Percentiles rank a stretch among this genome's conserved stretches.
phyloP scores from a whole-genome alignment of 768 basidiomycete genomes.

The Hypsizygus marmoreus region DNA sequence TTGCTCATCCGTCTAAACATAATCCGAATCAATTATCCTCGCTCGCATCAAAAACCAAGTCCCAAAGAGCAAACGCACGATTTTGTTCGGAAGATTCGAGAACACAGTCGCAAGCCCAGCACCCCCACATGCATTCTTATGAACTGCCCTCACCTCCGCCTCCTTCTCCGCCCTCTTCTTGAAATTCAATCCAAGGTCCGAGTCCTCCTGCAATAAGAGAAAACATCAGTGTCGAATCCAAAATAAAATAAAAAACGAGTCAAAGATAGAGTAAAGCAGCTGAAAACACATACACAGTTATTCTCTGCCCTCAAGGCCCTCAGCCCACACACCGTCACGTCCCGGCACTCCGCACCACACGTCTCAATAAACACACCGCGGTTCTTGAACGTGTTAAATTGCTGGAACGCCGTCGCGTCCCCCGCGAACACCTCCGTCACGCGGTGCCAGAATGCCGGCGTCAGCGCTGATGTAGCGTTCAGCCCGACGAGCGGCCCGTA shows the following conservation, averaged over 20 bases:
- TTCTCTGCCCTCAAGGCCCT: constrained; percentile 43
- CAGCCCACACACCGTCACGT: constrained; percentile 46
- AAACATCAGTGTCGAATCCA: too few species aligned
- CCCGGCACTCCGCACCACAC: constrained; percentile 28
- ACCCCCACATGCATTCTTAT: constrained; percentile 32
- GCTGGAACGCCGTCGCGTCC: constrained; percentile 46
- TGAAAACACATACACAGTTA: constrained; percentile 38
- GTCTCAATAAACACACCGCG: too few species aligned
- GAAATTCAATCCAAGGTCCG: constrained; percentile 27
- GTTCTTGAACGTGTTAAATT: constrained; percentile 46
- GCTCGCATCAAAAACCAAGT: not conserved
- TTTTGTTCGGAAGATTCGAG: constrained; percentile 13
- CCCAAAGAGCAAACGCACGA: constrained; percentile 2
- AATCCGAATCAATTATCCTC: too few species aligned
- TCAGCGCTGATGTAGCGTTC: constrained; percentile 38
- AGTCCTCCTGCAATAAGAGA: not conserved
- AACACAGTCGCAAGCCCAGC: constrained; percentile 29
- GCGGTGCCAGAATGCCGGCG: constrained; percentile 60
- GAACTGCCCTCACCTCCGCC: constrained; percentile 3
- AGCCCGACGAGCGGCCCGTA: constrained; percentile 51
- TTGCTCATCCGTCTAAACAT: too few species aligned
- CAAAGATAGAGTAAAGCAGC: not conserved
- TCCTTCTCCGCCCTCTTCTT: constrained; percentile 13
- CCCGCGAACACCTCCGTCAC: constrained; percentile 54
- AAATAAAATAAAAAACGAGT: too few species aligned